phyloP scores from a whole-genome alignment of 768 basidiomycete genomes.

The Amanita rimosa region DNA sequence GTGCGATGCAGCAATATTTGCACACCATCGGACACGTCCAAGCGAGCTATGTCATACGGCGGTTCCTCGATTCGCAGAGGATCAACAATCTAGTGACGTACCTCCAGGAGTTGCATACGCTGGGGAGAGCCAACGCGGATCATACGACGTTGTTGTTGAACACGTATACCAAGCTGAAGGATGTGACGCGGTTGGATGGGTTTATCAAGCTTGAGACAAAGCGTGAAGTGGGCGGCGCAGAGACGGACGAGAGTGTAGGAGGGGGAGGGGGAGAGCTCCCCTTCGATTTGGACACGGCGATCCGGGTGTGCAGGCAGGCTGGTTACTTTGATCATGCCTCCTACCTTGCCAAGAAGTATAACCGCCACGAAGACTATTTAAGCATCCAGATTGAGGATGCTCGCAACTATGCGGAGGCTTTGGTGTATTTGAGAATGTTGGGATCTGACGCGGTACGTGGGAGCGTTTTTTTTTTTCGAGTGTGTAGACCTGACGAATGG shows the following conservation, averaged over 20 bases:
- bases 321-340: slow-evolving; percentile 93
- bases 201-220: slow-evolving; percentile 87
- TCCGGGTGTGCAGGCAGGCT: slow-evolving; percentile 92
- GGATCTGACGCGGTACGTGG: slow-evolving; percentile 67
- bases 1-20: slow-evolving; percentile 86
- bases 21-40: slow-evolving; percentile 84
- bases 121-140: slow-evolving; percentile 87
- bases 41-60: slow-evolving; percentile 89
- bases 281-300: slow-evolving; percentile 91
- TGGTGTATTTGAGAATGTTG: slow-evolving; percentile 68
- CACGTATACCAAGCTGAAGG: slow-evolving; percentile 95
- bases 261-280: slow-evolving; percentile 50
- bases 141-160: slow-evolving; percentile 96
- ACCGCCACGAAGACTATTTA: slow-evolving; percentile 86
- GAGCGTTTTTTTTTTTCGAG: slow-evolving; percentile 1
- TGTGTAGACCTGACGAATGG: not conserved
- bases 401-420: slow-evolving; percentile 68
- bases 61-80: slow-evolving; percentile 96
- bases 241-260: too few species aligned
- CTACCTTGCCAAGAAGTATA: slow-evolving; percentile 88
- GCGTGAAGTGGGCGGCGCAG: slow-evolving; percentile 18
- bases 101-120: slow-evolving; percentile 87
- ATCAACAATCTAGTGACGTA: slow-evolving; percentile 94
- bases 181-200: slow-evolving; percentile 74
- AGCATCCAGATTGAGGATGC: slow-evolving; percentile 93